Evolutionary conservation across 1,284 basidiomycete species (phyloP).

Genomic region (Apiotrichum montevideense): DNA sequence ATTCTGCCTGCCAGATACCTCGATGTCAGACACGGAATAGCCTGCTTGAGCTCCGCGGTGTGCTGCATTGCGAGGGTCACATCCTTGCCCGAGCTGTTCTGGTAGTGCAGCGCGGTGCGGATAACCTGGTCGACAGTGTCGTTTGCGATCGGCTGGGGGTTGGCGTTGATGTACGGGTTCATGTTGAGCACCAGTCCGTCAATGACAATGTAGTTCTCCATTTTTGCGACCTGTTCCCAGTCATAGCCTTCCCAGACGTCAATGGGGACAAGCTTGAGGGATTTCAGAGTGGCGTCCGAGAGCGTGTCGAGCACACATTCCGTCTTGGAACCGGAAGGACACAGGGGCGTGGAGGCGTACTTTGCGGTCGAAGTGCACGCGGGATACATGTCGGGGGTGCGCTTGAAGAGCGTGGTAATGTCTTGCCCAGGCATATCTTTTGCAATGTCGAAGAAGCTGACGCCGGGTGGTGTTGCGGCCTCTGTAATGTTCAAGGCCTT

Average conservation of each 20-base stretch:
- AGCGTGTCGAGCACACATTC: slow-evolving; percentile 4
- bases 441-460: slow-evolving; percentile 60
- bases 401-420: slow-evolving; percentile 76
- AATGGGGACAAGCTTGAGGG: slow-evolving; percentile 61
- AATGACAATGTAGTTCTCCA: slow-evolving; percentile 72
- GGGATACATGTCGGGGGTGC: slow-evolving; percentile 59
- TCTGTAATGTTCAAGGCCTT: slow-evolving; percentile 69
- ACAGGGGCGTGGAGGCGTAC: slow-evolving; percentile 70
- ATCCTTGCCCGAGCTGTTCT: slow-evolving; percentile 68
- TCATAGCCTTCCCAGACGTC: slow-evolving; percentile 69
- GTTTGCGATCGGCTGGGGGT: slow-evolving; percentile 60
- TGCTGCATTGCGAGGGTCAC: slow-evolving; percentile 79
- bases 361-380: slow-evolving; percentile 56
- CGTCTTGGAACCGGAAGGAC: slow-evolving; percentile 44
- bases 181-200: slow-evolving; percentile 94
- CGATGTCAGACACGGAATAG: slow-evolving; percentile 71
- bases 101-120: slow-evolving; percentile 60
- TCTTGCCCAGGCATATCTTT: slow-evolving; percentile 67
- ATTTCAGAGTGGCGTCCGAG: slow-evolving; percentile 50
- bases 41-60: slow-evolving; percentile 58
- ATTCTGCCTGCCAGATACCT: slow-evolving; percentile 91
- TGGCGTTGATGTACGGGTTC: slow-evolving; percentile 71
- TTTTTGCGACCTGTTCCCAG: slow-evolving; percentile 70
- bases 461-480: slow-evolving; percentile 51
- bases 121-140: slow-evolving; percentile 81